Percentiles rank a stretch among this genome's conserved stretches.
phyloP scores from a whole-genome alignment of 768 basidiomycete genomes.

The Suillus fuscotomentosus region DNA sequence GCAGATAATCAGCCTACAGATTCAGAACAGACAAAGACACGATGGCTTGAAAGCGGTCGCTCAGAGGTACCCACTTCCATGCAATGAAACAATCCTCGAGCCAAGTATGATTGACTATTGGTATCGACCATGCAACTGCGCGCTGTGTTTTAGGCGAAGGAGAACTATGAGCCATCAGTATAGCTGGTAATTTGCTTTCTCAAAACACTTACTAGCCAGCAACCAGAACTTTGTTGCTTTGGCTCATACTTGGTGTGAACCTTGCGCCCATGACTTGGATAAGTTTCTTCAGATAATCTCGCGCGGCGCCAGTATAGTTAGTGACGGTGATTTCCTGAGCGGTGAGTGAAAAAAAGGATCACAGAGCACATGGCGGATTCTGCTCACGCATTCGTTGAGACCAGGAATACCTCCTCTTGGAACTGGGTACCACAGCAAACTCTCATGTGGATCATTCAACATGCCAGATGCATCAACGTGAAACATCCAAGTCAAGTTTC shows the following conservation, averaged over 20 bases:
- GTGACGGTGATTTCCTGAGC: slow-evolving; percentile 77
- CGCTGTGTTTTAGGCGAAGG: slow-evolving; percentile 62
- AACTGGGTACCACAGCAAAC: slow-evolving; percentile 83
- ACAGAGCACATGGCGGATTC: background rate
- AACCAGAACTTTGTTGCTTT: slow-evolving; percentile 75
- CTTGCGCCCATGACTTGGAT: slow-evolving; percentile 73
- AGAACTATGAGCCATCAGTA: slow-evolving; percentile 26
- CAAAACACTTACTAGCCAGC: slow-evolving; percentile 69
- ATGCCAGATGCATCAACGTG: slow-evolving; percentile 66
- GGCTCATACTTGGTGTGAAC: slow-evolving; percentile 82
- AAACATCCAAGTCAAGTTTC: slow-evolving; percentile 82
- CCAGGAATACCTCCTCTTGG: slow-evolving; percentile 59
- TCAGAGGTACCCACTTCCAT: slow-evolving; percentile 48
- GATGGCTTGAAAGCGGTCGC: background rate
- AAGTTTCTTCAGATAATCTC: slow-evolving; percentile 86
- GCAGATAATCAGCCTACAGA: background rate
- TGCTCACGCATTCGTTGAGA: slow-evolving; percentile 60
- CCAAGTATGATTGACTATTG: slow-evolving; percentile 89
- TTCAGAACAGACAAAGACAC: background rate
- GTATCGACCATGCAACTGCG: slow-evolving; percentile 78
- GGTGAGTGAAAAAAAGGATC: background rate
- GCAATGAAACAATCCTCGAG: slow-evolving; percentile 85
- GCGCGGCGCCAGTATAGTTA: slow-evolving; percentile 83
- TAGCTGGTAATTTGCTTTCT: background rate
- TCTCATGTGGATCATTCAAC: slow-evolving; percentile 63